These are phyloP conservation scores for Viridothelium virens DNA, from an alignment of 495 filamentous ascomycete genomes.

Conservation along the genomic window DNA sequence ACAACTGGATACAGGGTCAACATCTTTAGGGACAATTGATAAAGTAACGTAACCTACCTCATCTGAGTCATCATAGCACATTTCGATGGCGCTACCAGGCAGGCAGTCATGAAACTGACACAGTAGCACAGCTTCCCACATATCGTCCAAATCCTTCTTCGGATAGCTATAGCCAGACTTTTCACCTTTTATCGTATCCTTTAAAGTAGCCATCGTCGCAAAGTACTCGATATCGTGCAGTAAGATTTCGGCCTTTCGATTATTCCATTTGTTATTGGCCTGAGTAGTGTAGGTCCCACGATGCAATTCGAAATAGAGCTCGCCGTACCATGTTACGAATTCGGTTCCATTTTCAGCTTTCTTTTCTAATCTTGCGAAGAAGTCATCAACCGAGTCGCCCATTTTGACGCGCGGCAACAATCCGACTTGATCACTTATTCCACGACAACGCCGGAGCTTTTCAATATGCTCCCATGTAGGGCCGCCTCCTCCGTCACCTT, in stretches of 20 bases:
- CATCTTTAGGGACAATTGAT: background rate
- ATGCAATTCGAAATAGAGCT: slow-evolving; percentile 95
- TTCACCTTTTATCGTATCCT: slow-evolving; percentile 36
- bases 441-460: slow-evolving; percentile 89
- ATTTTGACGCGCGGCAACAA: slow-evolving; percentile 78
- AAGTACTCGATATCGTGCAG: slow-evolving; percentile 81
- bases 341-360: slow-evolving; percentile 60
- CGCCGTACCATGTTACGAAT: slow-evolving; percentile 95
- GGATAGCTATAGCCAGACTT: slow-evolving; percentile 67
- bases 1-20: slow-evolving; percentile 47
- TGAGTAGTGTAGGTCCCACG: slow-evolving; percentile 96
- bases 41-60: slow-evolving; percentile 41
- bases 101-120: slow-evolving; percentile 98
- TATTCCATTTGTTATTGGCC: slow-evolving; percentile 92
- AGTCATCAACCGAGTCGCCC: slow-evolving; percentile 91
- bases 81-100: slow-evolving; percentile 90
- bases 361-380: slow-evolving; percentile 76
- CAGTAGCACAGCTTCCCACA: slow-evolving; percentile 82
- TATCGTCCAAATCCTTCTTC: slow-evolving; percentile 78
- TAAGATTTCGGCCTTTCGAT: slow-evolving; percentile 74
- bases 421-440: slow-evolving; percentile 80
- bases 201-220: slow-evolving; percentile 76
- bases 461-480: slow-evolving; percentile 91
- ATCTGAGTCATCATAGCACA: slow-evolving; percentile 93
- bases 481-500: slow-evolving; percentile 91